A percentile compares a stretch with the other conserved stretches of the same genome.
Evolutionary conservation across 2,329 filamentous ascomycete genomes (phyloP).

Genomic region (Aureobasidium sp.): DNA sequence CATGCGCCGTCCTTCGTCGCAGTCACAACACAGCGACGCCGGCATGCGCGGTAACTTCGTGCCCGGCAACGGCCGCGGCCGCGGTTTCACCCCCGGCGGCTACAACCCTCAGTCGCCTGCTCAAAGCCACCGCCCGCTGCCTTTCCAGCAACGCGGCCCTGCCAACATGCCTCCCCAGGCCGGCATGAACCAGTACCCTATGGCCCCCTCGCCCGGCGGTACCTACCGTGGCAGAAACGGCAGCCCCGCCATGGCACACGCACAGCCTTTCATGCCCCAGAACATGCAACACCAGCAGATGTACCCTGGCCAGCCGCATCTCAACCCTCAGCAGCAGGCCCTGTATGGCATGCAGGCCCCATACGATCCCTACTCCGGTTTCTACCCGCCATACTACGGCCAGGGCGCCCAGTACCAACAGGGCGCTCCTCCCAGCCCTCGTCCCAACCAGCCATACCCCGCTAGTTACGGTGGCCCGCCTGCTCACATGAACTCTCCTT

Average conservation of each 20-base stretch:
- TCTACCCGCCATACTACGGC: slow-evolving; percentile 41
- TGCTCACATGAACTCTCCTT: slow-evolving; percentile 47
- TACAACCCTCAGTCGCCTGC: slow-evolving; percentile 50
- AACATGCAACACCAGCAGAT: slow-evolving; percentile 47
- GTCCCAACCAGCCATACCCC: slow-evolving; percentile 33
- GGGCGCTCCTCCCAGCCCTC: slow-evolving; percentile 39
- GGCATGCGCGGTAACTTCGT: slow-evolving; percentile 37
- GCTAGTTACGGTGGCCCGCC: slow-evolving; percentile 44
- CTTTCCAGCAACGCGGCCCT: slow-evolving; percentile 44
- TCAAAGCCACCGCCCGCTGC: slow-evolving; percentile 44
- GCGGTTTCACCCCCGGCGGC: slow-evolving; percentile 45
- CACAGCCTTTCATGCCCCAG: slow-evolving; percentile 60
- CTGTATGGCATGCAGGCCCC: slow-evolving; percentile 49
- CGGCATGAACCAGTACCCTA: slow-evolving; percentile 24
- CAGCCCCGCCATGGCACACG: slow-evolving; percentile 51
- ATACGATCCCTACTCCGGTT: slow-evolving; percentile 41
- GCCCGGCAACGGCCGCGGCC: slow-evolving; percentile 41
- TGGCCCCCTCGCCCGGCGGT: slow-evolving; percentile 30
- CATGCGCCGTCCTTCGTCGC: slow-evolving; percentile 77
- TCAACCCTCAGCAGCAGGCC: slow-evolving; percentile 54
- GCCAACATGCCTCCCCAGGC: slow-evolving; percentile 47
- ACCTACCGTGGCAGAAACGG: slow-evolving; percentile 43
- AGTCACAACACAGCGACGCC: slow-evolving; percentile 71
- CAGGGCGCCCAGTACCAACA: slow-evolving; percentile 43
- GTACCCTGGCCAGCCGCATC: slow-evolving; percentile 51